phyloP scores from a whole-genome alignment of 2,329 filamentous ascomycete genomes.

The Xylariaceae sp. region DNA sequence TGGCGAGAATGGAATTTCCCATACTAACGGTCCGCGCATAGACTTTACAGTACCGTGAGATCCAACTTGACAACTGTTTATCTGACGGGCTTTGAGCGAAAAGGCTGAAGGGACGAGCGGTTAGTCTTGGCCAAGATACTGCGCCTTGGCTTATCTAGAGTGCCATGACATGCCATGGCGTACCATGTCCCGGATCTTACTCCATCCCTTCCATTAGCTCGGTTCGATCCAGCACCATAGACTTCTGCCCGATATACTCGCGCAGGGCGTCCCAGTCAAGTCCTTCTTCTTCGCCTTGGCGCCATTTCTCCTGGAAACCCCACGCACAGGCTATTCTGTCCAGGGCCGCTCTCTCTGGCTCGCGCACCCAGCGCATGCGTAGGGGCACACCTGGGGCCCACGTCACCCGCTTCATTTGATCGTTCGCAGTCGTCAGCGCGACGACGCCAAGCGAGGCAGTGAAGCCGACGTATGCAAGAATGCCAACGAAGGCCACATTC shows the following conservation, averaged over 20 bases:
- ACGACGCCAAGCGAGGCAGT: constrained; percentile 79
- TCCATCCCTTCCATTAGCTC: constrained; percentile 94
- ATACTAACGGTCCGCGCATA: too few relatives aligned
- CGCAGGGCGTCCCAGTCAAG: constrained; percentile 82
- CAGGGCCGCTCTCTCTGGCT: constrained; percentile 83
- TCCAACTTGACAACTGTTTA: too few relatives aligned
- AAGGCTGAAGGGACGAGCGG: too few relatives aligned
- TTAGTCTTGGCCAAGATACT: too few relatives aligned
- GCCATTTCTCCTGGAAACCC: constrained; percentile 80
- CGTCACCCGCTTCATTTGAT: constrained; percentile 91
- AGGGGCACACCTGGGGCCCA: constrained; percentile 83
- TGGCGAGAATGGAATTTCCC: background rate
- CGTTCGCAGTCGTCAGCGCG: constrained; percentile 81
- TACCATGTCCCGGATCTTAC: constrained; percentile 27
- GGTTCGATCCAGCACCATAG: constrained; percentile 86
- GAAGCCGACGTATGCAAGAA: constrained; percentile 77
- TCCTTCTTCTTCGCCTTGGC: constrained; percentile 85
- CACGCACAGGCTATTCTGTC: constrained; percentile 84
- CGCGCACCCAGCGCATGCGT: constrained; percentile 76
- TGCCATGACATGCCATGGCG: background rate
- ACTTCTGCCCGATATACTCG: constrained; percentile 76
- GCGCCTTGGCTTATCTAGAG: background rate
- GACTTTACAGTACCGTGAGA: too few relatives aligned
- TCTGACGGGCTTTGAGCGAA: too few relatives aligned
- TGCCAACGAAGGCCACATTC: constrained; percentile 72